Conservation (phyloP, 768 basidiomycete species). For the Xerocomellus amylosporus region DNA sequence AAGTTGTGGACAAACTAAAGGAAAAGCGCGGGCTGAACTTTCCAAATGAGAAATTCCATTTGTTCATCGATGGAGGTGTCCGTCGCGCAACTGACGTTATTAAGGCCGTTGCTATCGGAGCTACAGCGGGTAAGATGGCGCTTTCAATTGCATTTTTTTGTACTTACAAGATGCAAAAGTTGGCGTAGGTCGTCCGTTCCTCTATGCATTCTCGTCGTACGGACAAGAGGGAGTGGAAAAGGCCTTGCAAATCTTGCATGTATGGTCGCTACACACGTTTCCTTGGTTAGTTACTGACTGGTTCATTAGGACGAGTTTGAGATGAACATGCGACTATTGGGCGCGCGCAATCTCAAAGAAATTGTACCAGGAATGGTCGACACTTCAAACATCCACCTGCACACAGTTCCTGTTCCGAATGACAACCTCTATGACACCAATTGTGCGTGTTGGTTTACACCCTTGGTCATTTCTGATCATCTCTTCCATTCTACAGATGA, state of each 20-base stretch:
- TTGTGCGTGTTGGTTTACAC: constrained; percentile 53
- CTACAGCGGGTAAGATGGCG: constrained; percentile 62
- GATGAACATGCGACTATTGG: constrained; percentile 94
- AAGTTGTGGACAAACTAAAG: constrained; percentile 73
- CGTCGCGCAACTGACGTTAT: constrained; percentile 86
- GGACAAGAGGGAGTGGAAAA: constrained; percentile 84
- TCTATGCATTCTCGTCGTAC: constrained; percentile 88
- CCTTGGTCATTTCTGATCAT: not conserved
- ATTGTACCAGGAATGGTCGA: constrained; percentile 91
- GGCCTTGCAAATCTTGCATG: constrained; percentile 75
- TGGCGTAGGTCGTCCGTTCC: constrained; percentile 81
- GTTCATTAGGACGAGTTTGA: constrained; percentile 84
- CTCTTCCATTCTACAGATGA: constrained; percentile 36
- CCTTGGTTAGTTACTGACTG: not conserved
- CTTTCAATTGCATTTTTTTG: not conserved
- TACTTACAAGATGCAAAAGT: constrained; percentile 40
- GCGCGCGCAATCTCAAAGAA: constrained; percentile 76
- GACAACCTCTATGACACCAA: constrained; percentile 78
- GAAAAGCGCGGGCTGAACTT: constrained; percentile 64
- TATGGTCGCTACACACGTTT: constrained; percentile 29
- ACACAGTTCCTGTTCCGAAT: constrained; percentile 63
- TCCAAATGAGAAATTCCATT: constrained; percentile 76
- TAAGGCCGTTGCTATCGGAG: constrained; percentile 85
- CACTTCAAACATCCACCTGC: constrained; percentile 61
- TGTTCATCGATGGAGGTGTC: constrained; percentile 95